Conservation (phyloP, 805 yeast genomes). For the Saccharomycopsis babjevae region DNA sequence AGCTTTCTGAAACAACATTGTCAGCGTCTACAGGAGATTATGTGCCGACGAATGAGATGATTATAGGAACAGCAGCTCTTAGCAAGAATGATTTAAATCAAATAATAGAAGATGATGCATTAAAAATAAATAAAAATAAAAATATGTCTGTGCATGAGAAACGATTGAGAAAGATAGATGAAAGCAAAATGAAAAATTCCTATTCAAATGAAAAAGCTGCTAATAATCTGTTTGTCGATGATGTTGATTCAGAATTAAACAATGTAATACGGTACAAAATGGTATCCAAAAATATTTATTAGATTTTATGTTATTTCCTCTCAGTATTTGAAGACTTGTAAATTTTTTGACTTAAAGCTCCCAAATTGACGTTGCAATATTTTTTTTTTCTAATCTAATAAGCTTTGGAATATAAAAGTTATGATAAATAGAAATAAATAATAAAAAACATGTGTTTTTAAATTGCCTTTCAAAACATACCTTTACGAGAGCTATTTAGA, state of each 20-base stretch:
- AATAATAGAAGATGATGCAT: not conserved
- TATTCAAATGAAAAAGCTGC: conserved; percentile 20
- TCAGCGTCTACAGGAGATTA: not conserved
- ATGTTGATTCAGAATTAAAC: conserved; percentile 30
- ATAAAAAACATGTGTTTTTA: too few relatives aligned
- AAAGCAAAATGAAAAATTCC: not conserved
- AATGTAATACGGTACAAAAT: conserved; percentile 55
- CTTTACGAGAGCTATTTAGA: too few relatives aligned
- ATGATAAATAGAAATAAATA: too few relatives aligned
- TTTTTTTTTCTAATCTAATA: not conserved
- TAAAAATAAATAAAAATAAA: not conserved
- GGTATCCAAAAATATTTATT: conserved; percentile 59
- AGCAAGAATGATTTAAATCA: not conserved
- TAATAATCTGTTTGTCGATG: not conserved
- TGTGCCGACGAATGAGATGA: not conserved
- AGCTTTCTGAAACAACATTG: not conserved
- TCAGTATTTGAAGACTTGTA: not conserved
- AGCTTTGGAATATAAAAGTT: too few relatives aligned
- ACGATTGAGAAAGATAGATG: conserved; percentile 4
- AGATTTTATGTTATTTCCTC: not conserved
- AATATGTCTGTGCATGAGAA: conserved; percentile 6
- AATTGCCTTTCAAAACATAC: too few relatives aligned
- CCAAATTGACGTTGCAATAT: too few relatives aligned
- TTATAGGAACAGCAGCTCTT: not conserved
- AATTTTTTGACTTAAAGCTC: not conserved